phyloP scores from a whole-genome alignment of 1,284 basidiomycete genomes.

The Malassezia equina region DNA sequence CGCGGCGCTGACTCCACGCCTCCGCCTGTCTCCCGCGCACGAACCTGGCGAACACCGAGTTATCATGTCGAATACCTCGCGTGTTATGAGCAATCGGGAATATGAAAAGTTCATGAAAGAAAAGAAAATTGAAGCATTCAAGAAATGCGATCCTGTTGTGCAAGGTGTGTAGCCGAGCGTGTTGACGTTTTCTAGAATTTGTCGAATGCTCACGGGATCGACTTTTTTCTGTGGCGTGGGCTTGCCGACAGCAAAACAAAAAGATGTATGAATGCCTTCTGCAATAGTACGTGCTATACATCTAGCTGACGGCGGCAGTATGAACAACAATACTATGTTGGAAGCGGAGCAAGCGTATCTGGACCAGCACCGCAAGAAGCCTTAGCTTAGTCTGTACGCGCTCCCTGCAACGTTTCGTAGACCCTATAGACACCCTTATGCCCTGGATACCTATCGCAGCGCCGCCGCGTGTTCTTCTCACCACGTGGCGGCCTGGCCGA shows the following conservation, averaged over 20 bases:
- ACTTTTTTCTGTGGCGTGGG: slow-evolving; percentile 14
- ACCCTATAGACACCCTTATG: neutral
- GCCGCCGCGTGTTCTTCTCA: neutral
- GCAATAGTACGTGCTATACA: slow-evolving; percentile 2
- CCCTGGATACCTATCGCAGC: neutral
- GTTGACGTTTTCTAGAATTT: slow-evolving; percentile 11
- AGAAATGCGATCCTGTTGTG: slow-evolving; percentile 16
- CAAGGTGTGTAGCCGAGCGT: slow-evolving; percentile 2
- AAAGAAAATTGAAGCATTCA: slow-evolving; percentile 6
- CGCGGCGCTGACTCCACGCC: neutral
- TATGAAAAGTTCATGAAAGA: slow-evolving; percentile 16
- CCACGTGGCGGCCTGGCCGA: neutral
- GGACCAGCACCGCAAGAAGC: neutral
- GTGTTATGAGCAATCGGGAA: slow-evolving; percentile 19
- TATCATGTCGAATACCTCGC: slow-evolving; percentile 7
- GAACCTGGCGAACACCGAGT: neutral
- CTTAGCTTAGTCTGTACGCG: neutral
- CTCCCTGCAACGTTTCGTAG: no score
- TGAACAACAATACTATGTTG: neutral
- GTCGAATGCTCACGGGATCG: slow-evolving; percentile 10
- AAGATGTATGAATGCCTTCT: slow-evolving; percentile 10
- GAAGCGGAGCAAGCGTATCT: slow-evolving; percentile 13
- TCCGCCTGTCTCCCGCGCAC: neutral
- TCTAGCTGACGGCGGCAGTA: neutral
- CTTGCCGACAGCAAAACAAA: slow-evolving; percentile 11